Evolutionary conservation across 2,329 filamentous ascomycete genomes (phyloP).

Genomic region (Colletotrichum musae): DNA sequence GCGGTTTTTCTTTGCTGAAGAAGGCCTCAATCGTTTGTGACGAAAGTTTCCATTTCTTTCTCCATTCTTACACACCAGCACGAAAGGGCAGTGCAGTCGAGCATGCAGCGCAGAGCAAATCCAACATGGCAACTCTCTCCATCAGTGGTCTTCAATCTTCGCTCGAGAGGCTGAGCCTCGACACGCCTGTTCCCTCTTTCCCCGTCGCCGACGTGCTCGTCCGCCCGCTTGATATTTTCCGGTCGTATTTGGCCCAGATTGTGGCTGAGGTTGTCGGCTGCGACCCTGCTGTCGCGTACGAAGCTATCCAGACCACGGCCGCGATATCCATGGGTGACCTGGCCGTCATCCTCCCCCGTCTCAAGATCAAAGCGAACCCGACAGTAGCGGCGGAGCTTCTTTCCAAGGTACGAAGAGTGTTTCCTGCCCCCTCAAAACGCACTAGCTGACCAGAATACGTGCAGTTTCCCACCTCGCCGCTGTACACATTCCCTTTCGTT

Average conservation of each 20-base stretch:
- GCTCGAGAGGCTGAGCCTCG: conserved; percentile 68
- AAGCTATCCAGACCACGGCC: conserved; percentile 48
- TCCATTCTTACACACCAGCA: background rate
- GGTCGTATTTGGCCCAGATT: conserved; percentile 46
- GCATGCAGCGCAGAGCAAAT: background rate
- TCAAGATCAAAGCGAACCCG: conserved; percentile 45
- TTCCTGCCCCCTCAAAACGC: fast-evolving
- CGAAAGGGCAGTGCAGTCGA: background rate
- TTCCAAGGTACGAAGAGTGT: background rate
- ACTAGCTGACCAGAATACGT: background rate
- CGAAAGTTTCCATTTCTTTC: background rate
- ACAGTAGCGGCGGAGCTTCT: conserved; percentile 26
- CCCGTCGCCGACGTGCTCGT: conserved; percentile 45
- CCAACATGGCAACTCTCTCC: conserved; percentile 68
- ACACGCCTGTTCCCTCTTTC: conserved; percentile 47
- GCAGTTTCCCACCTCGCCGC: conserved; percentile 70
- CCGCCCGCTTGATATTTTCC: conserved; percentile 50
- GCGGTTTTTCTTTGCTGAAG: too few relatives aligned
- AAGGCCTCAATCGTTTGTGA: too few relatives aligned
- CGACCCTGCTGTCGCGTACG: conserved; percentile 45
- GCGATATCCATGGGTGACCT: conserved; percentile 49
- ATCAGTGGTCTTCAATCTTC: conserved; percentile 72
- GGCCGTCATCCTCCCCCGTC: conserved; percentile 49
- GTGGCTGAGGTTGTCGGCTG: conserved; percentile 43
- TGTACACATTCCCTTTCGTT: conserved; percentile 68